These are phyloP conservation scores for Daldinia eschscholtzii DNA, from an alignment of 2,329 filamentous ascomycete species.

Conservation along the genomic window DNA sequence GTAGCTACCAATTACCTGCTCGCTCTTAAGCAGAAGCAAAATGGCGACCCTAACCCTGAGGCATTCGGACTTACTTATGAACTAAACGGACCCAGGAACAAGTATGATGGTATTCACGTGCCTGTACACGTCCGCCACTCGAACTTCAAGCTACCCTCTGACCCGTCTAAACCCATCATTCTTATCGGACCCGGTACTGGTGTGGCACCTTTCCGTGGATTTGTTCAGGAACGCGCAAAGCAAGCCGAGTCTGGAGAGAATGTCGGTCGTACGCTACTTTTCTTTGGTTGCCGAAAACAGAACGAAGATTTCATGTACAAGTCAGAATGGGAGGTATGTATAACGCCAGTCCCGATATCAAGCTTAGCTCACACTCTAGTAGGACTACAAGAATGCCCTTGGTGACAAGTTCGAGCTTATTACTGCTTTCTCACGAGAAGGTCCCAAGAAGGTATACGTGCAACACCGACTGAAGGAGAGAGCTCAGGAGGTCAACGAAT, in stretches of 20 bases:
- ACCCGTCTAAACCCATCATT: constrained; percentile 92
- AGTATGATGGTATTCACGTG: constrained; percentile 95
- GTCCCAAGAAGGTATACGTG: constrained; percentile 91
- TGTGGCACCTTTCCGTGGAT: constrained; percentile 95
- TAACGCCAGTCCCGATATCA: background rate
- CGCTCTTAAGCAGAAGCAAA: constrained; percentile 96
- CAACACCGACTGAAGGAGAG: constrained; percentile 91
- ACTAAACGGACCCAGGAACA: constrained; percentile 90
- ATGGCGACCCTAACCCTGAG: constrained; percentile 84
- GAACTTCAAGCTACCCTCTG: constrained; percentile 98
- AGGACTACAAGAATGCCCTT: constrained; percentile 86
- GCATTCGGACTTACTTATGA: constrained; percentile 88
- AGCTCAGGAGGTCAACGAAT: constrained; percentile 85
- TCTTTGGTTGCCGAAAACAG: constrained; percentile 92
- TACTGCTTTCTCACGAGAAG: constrained; percentile 94
- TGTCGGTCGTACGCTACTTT: constrained; percentile 89
- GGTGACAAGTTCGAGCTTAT: constrained; percentile 92
- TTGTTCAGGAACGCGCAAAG: constrained; percentile 92
- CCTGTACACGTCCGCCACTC: constrained; percentile 97
- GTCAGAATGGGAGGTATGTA: constrained; percentile 89
- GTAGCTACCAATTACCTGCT: constrained; percentile 97
- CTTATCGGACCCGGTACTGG: constrained; percentile 97
- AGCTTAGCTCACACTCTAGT: constrained; percentile 47
- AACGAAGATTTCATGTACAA: constrained; percentile 94
- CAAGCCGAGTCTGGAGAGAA: constrained; percentile 82